A percentile compares a stretch with the other conserved stretches of the same genome.
Conservation (phyloP, 2,329 filamentous ascomycete genomes). For the Fusarium sp. region DNA sequence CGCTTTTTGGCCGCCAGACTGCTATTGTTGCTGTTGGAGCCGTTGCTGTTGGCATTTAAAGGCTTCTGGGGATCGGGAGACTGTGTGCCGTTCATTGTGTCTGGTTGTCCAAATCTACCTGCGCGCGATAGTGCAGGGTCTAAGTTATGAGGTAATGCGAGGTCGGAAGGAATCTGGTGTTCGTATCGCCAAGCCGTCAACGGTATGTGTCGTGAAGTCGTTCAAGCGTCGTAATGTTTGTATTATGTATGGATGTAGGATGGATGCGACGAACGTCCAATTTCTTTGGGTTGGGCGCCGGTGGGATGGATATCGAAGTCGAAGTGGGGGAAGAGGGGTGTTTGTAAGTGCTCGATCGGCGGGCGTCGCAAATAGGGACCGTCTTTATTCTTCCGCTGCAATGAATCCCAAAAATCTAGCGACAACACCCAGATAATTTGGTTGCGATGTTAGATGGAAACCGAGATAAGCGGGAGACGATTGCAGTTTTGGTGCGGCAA, state of each 20-base stretch:
- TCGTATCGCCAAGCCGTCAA: constrained; percentile 24
- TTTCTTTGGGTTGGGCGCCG: constrained; percentile 23
- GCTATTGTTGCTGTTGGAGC: constrained; percentile 43
- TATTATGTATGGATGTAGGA: constrained; percentile 2
- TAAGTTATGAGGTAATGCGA: background rate
- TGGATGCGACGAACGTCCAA: constrained; percentile 25
- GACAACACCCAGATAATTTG: constrained; percentile 6
- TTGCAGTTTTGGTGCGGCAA: constrained; percentile 14
- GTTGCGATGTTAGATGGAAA: background rate
- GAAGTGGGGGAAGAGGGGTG: constrained; percentile 37
- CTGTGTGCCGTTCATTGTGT: constrained; percentile 46
- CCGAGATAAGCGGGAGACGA: constrained; percentile 9
- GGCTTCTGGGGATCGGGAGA: constrained; percentile 49
- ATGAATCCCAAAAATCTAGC: background rate
- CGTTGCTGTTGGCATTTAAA: constrained; percentile 46
- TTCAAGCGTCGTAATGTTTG: constrained; percentile 14
- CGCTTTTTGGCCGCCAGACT: constrained; percentile 70
- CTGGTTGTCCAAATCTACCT: constrained; percentile 19
- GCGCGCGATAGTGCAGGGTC: constrained; percentile 8
- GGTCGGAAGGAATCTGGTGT: background rate
- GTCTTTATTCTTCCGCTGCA: constrained; percentile 2
- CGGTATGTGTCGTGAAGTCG: constrained; percentile 23
- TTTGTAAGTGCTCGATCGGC: constrained; percentile 40
- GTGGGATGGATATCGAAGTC: constrained; percentile 26
- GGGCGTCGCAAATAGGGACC: constrained; percentile 7